Evolutionary conservation across 129 eudicot genomes (phyloP).

Genomic region (Escallonia rubra): DNA sequence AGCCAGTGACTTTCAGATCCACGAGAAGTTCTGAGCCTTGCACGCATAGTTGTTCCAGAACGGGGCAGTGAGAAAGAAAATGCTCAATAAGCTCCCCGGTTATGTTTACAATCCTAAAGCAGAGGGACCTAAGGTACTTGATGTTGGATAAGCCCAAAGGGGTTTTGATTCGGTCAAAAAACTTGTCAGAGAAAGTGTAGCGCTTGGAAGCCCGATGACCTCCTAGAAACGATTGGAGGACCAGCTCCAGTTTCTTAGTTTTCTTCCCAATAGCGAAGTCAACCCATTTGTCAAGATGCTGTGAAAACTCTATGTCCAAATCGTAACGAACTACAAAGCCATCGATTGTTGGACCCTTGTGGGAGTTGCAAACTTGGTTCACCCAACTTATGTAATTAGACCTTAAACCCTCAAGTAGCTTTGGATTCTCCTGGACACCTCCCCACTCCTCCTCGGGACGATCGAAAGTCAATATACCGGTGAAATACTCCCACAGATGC

Average conservation of each 20-base stretch:
- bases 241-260: not conserved
- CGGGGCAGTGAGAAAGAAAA: not conserved
- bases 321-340: not conserved
- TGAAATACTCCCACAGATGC: not conserved
- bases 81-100: not conserved
- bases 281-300: not conserved
- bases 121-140: not conserved
- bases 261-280: not conserved
- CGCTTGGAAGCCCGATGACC: not conserved
- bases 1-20: not conserved
- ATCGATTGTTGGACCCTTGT: not conserved
- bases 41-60: not conserved
- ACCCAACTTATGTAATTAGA: not conserved
- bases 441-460: not conserved
- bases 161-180: not conserved
- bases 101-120: not conserved
- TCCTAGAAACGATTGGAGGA: not conserved
- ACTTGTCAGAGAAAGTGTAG: not conserved
- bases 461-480: not conserved
- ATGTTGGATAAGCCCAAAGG: not conserved
- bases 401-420: not conserved
- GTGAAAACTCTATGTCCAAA: not conserved
- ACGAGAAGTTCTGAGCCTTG: not conserved
- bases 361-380: not conserved
- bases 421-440: not conserved